Base-by-base conservation (phyloP, 2,329 filamentous ascomycete species). In the Botryotinia convoluta region DNA sequence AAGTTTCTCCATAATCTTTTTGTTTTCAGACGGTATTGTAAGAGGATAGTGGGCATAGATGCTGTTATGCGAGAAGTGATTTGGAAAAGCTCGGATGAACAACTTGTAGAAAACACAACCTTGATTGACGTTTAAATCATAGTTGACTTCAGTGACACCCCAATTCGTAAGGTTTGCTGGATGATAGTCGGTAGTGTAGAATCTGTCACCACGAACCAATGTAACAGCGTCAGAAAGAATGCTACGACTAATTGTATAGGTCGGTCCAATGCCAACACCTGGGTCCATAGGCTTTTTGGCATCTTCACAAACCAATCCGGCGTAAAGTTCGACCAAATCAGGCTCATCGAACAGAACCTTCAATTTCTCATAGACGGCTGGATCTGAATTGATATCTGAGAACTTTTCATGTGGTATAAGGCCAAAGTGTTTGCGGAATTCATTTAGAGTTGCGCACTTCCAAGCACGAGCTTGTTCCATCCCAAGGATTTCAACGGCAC, bases 81-180 rank as follows among this genome's bases (percentile, higher is more conserved):
- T 87, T 0, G 93, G 93, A 85, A 96, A 93, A 0, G 92, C 92
- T 12, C 91, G 88, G 48, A 92, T 84, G 80, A 94, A 91, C 39
- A 97, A 86, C 84, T 95, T 95, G 85, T 94, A 94, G 83, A 95
- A 93, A 32, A 94, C 88, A 76, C 92, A 94, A 69, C 93, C 93
- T 87, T 89, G 48, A 90, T 75, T 74, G 10, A 76, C 74, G 6
- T 68, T 60, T 14, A 74, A 82, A 77, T 96, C 92, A 71, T 91
- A 92, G 22, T 92, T 86, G 4, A 87, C 91, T 79, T 93, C 91
- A 71, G 89, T 89, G 83, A 89, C 94, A 14, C 93, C 93, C 92
- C 92, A 97, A 82, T 93, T 93, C 1, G 93, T 96, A 29, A 96
- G 83, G 76, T 90, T 88, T 5, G 89, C 87, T 0, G 93, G 88